These are phyloP conservation scores for Haplosporangium sp. DNA, from an alignment of 371 early-diverging fungal species.

Conservation along the genomic window DNA sequence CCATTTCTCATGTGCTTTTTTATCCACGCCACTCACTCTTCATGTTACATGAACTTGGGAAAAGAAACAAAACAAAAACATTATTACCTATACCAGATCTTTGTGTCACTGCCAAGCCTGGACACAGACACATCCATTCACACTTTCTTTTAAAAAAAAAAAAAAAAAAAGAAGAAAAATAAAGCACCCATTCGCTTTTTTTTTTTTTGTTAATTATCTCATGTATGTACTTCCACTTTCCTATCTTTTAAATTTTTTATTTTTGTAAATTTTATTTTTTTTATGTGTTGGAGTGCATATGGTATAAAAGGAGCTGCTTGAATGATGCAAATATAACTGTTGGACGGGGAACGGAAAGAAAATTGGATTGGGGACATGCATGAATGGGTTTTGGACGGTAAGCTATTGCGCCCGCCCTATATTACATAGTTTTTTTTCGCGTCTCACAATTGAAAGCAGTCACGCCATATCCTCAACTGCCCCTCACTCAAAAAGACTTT, in stretches of 20 bases:
- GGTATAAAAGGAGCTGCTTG: not conserved
- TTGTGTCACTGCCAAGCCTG: not conserved
- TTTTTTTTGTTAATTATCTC: not conserved
- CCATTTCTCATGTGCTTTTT: not conserved
- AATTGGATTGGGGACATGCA: not conserved
- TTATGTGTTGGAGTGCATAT: not conserved
- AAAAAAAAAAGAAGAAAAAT: no score
- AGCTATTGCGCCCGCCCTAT: not conserved
- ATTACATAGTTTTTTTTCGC: no score
- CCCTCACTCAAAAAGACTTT: not conserved
- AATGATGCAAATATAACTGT: no score
- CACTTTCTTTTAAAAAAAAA: no score
- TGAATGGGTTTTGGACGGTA: not conserved
- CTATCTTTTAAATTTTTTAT: not conserved
- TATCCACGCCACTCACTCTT: not conserved
- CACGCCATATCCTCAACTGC: no score
- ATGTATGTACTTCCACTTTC: not conserved
- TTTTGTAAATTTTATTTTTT: not conserved
- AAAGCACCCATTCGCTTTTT: not conserved
- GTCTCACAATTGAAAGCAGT: no score
- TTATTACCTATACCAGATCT: not conserved
- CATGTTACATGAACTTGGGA: no score
- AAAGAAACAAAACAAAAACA: no score
- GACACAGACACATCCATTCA: no score
- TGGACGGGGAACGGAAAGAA: constrained; percentile 1